phyloP scores from a whole-genome alignment of 192 early-diverging fungal genomes.

The Phycomyces nitens region DNA sequence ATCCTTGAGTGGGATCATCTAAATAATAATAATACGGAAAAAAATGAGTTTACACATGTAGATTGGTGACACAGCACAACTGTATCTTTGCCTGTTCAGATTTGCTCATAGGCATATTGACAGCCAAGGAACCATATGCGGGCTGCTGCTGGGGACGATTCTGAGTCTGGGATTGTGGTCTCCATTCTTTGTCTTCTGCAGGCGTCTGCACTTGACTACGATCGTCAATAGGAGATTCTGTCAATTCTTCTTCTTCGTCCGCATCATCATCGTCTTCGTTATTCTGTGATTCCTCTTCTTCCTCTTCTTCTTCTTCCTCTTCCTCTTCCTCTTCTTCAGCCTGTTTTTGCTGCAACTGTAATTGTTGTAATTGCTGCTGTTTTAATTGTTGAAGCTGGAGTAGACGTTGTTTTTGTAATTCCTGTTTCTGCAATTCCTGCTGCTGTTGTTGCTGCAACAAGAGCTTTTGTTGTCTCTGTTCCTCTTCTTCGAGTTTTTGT shows the following conservation, averaged over 20 bases:
- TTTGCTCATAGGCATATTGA: constrained; percentile 23
- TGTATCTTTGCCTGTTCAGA: constrained; percentile 19
- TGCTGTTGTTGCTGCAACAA: constrained; percentile 8
- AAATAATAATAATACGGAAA: not conserved
- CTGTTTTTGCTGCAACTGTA: constrained; percentile 14
- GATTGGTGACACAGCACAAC: not conserved
- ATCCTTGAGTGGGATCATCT: constrained; percentile 61
- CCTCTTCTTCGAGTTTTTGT: constrained; percentile 12
- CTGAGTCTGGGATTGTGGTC: not conserved
- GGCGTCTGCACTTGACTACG: not conserved
- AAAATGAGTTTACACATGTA: not conserved
- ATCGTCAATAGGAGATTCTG: not conserved
- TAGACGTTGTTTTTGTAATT: not conserved
- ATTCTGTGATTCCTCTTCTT: constrained; percentile 27
- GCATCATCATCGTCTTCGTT: not conserved
- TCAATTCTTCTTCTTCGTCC: constrained; percentile 2
- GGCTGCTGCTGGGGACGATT: not conserved
- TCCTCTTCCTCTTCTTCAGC: constrained; percentile 29
- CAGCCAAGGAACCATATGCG: constrained; percentile 17
- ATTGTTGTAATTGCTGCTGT: constrained; percentile 23
- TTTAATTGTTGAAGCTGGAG: constrained; percentile 14
- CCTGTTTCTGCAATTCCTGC: constrained; percentile 9
- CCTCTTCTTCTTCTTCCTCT: constrained; percentile 23
- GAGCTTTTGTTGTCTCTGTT: not conserved
- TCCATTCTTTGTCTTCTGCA: constrained; percentile 4